Conservation (phyloP, 345 rosid genomes). For the Orychophragmus violaceus region DNA sequence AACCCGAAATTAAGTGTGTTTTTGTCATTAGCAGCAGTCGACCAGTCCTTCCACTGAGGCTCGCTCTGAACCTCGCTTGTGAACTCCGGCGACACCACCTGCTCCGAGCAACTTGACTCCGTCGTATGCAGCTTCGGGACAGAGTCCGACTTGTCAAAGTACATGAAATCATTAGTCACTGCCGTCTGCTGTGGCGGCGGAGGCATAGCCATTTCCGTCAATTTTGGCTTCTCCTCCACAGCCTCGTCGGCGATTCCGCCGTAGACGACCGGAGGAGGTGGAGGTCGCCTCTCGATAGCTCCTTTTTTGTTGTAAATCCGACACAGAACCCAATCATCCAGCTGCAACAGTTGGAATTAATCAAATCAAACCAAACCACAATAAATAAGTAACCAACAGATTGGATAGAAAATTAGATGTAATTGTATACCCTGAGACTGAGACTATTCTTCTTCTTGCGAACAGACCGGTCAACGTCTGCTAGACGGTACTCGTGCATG, state of each 20-base stretch:
- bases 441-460: conserved; percentile 79
- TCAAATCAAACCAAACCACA: not conserved
- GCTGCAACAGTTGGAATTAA: conserved; percentile 43
- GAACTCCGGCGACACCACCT: conserved; percentile 87
- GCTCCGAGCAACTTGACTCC: conserved; percentile 97
- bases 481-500: conserved; percentile 97
- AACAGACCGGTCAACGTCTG: conserved; percentile 88
- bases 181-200: conserved; percentile 27
- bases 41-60: conserved; percentile 60
- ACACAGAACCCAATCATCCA: conserved; percentile 97
- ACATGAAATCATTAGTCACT: conserved; percentile 22
- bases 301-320: conserved; percentile 98
- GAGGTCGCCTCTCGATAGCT: conserved; percentile 48
- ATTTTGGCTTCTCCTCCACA: conserved; percentile 21
- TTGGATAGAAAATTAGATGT: too few species aligned
- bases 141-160: conserved; percentile 78
- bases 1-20: conserved; percentile 36
- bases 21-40: conserved; percentile 3
- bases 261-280: conserved; percentile 9
- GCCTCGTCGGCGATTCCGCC: conserved; percentile 10
- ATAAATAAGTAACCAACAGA: not conserved
- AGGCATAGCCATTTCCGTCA: conserved; percentile 21
- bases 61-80: conserved; percentile 92
- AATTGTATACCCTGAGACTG: conserved; percentile 59
- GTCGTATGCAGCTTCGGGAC: conserved; percentile 77